Conservation (phyloP, 345 rosid species). For the Triadica sebifera region DNA sequence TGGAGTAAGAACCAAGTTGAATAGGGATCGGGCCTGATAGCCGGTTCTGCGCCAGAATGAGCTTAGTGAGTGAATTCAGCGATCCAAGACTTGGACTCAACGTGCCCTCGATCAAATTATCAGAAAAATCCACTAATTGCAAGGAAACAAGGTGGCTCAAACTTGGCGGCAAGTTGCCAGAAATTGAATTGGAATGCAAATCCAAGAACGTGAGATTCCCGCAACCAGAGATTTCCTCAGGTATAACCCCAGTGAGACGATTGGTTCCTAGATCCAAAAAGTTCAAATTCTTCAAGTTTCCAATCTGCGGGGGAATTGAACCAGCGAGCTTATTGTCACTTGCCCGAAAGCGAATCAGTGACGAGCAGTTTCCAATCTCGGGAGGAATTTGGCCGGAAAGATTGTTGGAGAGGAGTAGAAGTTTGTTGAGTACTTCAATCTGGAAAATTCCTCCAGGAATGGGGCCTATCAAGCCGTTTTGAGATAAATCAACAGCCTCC, state of each 20-base stretch:
- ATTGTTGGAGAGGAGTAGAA: constrained; percentile 71
- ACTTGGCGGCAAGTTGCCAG: constrained; percentile 56
- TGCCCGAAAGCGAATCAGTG: constrained; percentile 70
- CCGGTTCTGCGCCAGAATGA: constrained; percentile 56
- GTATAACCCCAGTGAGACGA: constrained; percentile 55
- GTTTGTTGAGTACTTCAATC: constrained; percentile 68
- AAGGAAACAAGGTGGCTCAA: constrained; percentile 46
- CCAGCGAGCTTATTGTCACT: constrained; percentile 55
- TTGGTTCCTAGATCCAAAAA: constrained; percentile 75
- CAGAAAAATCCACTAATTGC: constrained; percentile 65
- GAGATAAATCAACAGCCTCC: constrained; percentile 79
- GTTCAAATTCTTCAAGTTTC: constrained; percentile 54
- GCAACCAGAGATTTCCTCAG: constrained; percentile 60
- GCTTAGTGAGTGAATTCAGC: constrained; percentile 64
- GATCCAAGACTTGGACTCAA: constrained; percentile 58
- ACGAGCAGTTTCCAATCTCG: constrained; percentile 64
- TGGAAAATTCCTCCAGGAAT: constrained; percentile 66
- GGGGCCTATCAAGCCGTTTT: constrained; percentile 65
- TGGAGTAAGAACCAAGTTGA: constrained; percentile 61
- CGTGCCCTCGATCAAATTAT: constrained; percentile 52
- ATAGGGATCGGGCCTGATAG: constrained; percentile 64
- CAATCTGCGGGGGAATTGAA: constrained; percentile 53
- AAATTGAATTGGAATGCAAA: constrained; percentile 68
- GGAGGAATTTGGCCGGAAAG: constrained; percentile 61
- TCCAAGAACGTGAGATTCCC: constrained; percentile 69